Base-by-base conservation (phyloP, 2,329 filamentous ascomycete genomes). In the Mycocentrospora acerina region DNA sequence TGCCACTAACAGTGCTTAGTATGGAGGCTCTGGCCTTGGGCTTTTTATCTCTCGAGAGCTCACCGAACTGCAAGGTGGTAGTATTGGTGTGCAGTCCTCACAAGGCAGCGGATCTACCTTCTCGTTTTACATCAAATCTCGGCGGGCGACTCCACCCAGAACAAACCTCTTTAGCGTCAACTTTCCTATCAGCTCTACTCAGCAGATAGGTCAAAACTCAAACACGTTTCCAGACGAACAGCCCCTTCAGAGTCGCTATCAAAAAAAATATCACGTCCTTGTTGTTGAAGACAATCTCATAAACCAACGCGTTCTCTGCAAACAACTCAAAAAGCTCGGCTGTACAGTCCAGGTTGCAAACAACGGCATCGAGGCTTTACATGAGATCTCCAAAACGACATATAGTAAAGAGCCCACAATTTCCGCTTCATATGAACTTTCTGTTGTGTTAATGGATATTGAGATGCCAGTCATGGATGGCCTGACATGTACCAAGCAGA, bases 291-390 rank as follows among this genome's bases (percentile, higher is more conserved):
- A 71, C 46, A 70, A 71, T 28, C 48, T 69, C 5, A 57, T 71
- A 26, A 71, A 71, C 34, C 68, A 71, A 32, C 60, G 59, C 26
- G 68, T 72, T 11, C 55, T 71, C n/a, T 50, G 60, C 7, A 70
- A 65, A 36, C 69, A 71, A 27, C 57, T 72, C 8, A 51, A 53
- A 3, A 65, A 62, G 12, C 40, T 63, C 2, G 64, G 66, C n/a
- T 67, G 62, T 41, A 48, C 50, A 1, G 68, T 71, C 14, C 46
- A 46, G 15, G 61, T 70, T 6, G 69, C 68, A 1, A 64, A 65
- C 24, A 60, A 72, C 34, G 69, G 69, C 5, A 43, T 42, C 19
- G 68, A 71, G 42, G 62, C 63, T 0, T 48, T 71, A 0, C 58
- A 62, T 2, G 61, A 66, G 19, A 38, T 71, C 2, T 46, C 52